phyloP scores from a whole-genome alignment of 1,284 basidiomycete species.

The Gomphus bonarii region DNA sequence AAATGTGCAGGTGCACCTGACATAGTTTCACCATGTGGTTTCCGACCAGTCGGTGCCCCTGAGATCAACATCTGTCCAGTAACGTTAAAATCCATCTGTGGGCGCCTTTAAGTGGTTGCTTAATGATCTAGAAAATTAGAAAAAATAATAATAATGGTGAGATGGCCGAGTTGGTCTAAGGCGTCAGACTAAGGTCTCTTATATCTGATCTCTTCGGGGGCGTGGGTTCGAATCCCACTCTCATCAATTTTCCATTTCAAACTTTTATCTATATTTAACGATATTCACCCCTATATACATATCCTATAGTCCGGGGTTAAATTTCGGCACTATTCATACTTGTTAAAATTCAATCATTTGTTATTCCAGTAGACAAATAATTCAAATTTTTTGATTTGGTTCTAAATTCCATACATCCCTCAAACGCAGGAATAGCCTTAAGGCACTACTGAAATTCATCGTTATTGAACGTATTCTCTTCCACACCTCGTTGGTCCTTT shows the following conservation, averaged over 20 bases:
- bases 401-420: too few species aligned
- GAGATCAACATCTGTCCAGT: too few species aligned
- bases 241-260: conserved; percentile 19
- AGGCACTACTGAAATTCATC: not conserved
- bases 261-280: not conserved
- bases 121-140: too few species aligned
- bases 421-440: not conserved
- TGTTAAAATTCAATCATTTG: too few species aligned
- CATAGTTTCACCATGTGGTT: too few species aligned
- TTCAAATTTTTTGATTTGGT: too few species aligned
- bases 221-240: conserved; percentile 37
- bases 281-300: not conserved
- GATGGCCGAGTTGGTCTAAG: conserved; percentile 4
- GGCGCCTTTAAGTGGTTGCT: too few species aligned
- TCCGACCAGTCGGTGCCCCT: too few species aligned
- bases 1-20: too few species aligned
- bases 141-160: not conserved
- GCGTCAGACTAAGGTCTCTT: not conserved
- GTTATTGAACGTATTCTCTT: not conserved
- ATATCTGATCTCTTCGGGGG: conserved; percentile 18
- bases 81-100: too few species aligned
- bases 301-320: not conserved
- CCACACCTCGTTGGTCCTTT: not conserved
- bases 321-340: too few species aligned
- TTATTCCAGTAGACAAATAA: too few species aligned